phyloP scores from a whole-genome alignment of 768 basidiomycete genomes.

The Leccinellum albellum region DNA sequence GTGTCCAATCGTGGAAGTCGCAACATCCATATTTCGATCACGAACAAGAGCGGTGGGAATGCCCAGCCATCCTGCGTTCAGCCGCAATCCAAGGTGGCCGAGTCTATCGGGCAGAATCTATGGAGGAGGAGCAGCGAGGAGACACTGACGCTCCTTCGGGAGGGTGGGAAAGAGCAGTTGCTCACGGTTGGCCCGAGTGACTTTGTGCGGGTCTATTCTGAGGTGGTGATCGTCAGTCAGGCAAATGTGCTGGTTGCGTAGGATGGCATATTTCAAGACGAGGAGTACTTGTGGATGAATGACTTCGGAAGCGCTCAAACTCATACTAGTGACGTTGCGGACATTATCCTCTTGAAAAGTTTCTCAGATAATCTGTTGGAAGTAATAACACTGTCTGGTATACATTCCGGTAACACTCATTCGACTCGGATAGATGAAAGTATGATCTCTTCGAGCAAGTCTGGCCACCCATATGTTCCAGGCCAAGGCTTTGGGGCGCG shows the following conservation, averaged over 20 bases:
- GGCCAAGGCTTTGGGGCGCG: no score
- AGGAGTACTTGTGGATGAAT: background rate
- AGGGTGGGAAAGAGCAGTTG: slow-evolving; percentile 3
- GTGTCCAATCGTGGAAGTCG: slow-evolving; percentile 7
- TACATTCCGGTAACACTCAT: no score
- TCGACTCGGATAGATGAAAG: no score
- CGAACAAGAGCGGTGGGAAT: slow-evolving; percentile 7
- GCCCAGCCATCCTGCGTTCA: background rate
- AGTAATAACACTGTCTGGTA: no score
- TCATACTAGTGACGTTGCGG: no score
- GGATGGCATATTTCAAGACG: background rate
- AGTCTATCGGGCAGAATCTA: background rate
- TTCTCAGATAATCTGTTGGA: background rate
- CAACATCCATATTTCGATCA: background rate
- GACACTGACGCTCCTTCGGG: slow-evolving; percentile 3
- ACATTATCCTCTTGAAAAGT: background rate
- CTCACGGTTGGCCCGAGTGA: slow-evolving; percentile 10
- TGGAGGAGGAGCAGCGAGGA: slow-evolving; percentile 11
- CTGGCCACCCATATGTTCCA: no score
- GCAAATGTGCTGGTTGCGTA: slow-evolving; percentile 1
- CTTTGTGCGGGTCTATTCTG: slow-evolving; percentile 10
- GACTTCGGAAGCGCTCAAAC: background rate
- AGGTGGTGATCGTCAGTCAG: slow-evolving; percentile 11
- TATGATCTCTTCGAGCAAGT: no score
- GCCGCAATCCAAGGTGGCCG: background rate